Evolutionary conservation across 495 filamentous ascomycete genomes (phyloP), one percentile per base, ranked within the genome.

Genomic region (Haplographium delicatum): DNA sequence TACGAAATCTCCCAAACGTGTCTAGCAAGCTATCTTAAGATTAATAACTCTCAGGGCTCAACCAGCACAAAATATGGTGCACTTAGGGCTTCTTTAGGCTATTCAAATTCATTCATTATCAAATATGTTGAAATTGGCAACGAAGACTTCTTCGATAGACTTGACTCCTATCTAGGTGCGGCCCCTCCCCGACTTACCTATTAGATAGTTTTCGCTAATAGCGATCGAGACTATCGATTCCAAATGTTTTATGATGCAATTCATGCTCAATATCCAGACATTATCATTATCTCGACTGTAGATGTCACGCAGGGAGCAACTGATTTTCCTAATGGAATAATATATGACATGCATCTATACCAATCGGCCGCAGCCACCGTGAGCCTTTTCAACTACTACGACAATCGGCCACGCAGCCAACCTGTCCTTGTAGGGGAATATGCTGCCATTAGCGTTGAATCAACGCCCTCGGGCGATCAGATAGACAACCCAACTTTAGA

Each of bases 331-430:
- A n/a, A n/a, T n/a, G n/a, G n/a, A n/a, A n/a, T n/a, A n/a, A n/a
- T n/a, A n/a, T n/a, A n/a, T n/a, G 73, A 78, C 49, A 61, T 67
- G 10, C 72, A 79, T 52, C 64, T 69, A 47, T 81, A 81, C 58
- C 65, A 68, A 20, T 51, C 54, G 7, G 72, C 76, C 1, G 66
- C 72, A 34, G 64, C 69, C 4, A 67, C 80, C 44, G 68, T 74
- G 5, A 60, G 56, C 19, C 61, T 67, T 46, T 80, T 78, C 62
- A 64, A 70, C 53, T 60, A 63, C 25, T 81, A 72, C 51, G 74
- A 80, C 52, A 73, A 78, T 42, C 64, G 48, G 37, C 65, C 65
- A 10, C 18, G 42, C 2, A 41, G 47, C 27, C 42, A 47, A 8
- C 63, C 64, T 0, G 64, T 72, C 23, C 65, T 74, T 44, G 55